Evolutionary conservation across 2,329 filamentous ascomycete genomes (phyloP), one percentile per base, ranked within the genome.

Genomic region (Aspergillus sp.): DNA sequence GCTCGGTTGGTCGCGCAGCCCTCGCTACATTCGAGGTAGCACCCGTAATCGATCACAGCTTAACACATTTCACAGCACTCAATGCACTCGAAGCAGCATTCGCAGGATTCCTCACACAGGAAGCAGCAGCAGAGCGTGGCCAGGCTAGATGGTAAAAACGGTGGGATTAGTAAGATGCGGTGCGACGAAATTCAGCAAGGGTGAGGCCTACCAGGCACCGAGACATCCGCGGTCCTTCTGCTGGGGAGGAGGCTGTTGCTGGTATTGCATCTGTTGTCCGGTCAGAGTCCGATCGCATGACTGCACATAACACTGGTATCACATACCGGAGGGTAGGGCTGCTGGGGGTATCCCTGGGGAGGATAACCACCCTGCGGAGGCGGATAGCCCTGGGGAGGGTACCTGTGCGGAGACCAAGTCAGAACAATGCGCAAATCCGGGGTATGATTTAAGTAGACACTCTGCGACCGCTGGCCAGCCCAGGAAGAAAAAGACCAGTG

Each of bases 11-110:
- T 28, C 23, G 25, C 47, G 47, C 47, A 17, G 47, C 47, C 47
- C 65, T 72, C 64, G 57, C 70, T 48, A 13, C 41, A 47, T 19
- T 19, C 41, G 39, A 45, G 39, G 63, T 62, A 56, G 55, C 68
- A 68, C 63, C 64, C 63, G 58, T 54, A 25, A 54, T 70, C 54
- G 61, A 62, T 67, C 57, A 45, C 59, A 56, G 56, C 49, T 68
- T 73, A 76, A 63, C 74, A 77, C 69, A 73, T 69, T 54, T 76
- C 74, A 56, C 76, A 80, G 72, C 82, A 85, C 60, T 84, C 84
- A 67, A 83, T 83, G 72, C 85, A 87, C 5, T 87, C 85, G n/a
- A 81, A 77, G 70, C 85, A 88, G 76, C 85, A 87, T 72, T 87
- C 85, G 68, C 86, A 88, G 28, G 82, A 80, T 74, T 88, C 86